phyloP scores from a whole-genome alignment of 352 stramenopile species.

The Pythium sp. region DNA sequence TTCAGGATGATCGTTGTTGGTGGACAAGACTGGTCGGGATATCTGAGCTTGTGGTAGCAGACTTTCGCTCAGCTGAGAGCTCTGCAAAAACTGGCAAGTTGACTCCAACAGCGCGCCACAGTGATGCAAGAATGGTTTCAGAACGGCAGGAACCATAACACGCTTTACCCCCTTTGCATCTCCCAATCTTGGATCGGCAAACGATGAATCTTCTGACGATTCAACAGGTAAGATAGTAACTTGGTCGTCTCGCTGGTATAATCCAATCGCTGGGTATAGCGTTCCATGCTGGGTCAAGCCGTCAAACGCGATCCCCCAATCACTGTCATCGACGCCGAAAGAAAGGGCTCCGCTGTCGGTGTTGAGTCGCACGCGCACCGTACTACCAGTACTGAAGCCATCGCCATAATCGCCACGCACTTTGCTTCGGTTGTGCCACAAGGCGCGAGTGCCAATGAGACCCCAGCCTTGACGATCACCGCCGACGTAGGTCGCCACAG shows the following conservation, averaged over 20 bases:
- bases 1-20: conserved; percentile 27
- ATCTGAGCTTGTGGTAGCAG: conserved; percentile 11
- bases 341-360: conserved; percentile 85
- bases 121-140: conserved; percentile 80
- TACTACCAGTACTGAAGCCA: conserved; percentile 83
- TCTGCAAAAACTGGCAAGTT: conserved; percentile 48
- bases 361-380: conserved; percentile 81
- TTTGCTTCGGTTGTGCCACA: conserved; percentile 90
- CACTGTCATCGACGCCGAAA: conserved; percentile 83
- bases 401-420: conserved; percentile 87
- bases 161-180: conserved; percentile 31
- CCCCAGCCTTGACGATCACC: conserved; percentile 88
- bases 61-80: conserved; percentile 22
- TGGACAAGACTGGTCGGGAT: not conserved
- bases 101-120: conserved; percentile 54
- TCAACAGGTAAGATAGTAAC: conserved; percentile 81
- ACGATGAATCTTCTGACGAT: conserved; percentile 31
- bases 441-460: conserved; percentile 82
- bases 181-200: conserved; percentile 23
- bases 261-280: conserved; percentile 82
- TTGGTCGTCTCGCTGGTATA: conserved; percentile 89
- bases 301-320: conserved; percentile 89
- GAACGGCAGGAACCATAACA: conserved; percentile 55
- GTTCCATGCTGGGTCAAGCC: conserved; percentile 86
- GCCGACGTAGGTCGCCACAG: conserved; percentile 85